Evolutionary conservation across 768 basidiomycete genomes (phyloP).

Genomic region (Tylopilus sp.): DNA sequence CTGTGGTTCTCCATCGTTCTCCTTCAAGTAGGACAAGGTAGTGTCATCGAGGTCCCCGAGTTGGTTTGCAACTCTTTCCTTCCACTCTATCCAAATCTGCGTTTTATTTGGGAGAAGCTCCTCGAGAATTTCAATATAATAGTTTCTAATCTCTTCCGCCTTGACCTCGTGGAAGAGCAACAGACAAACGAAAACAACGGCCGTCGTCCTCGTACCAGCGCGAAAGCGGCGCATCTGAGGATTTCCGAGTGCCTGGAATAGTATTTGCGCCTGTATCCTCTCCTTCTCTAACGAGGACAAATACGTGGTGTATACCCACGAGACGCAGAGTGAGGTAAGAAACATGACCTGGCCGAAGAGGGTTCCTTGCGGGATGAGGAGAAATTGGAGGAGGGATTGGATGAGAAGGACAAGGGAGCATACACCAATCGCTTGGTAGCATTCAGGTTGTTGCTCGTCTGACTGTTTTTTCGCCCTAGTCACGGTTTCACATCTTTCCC

Average conservation of each 20-base stretch:
- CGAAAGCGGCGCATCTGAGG: slow-evolving; percentile 7
- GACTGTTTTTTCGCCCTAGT: too few species aligned
- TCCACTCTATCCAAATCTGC: slow-evolving; percentile 21
- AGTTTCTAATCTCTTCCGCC: background rate
- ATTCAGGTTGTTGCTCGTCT: too few species aligned
- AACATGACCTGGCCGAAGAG: slow-evolving; percentile 37
- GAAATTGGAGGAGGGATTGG: slow-evolving; percentile 32
- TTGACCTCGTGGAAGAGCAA: slow-evolving; percentile 14
- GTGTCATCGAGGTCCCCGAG: background rate
- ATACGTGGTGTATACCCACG: slow-evolving; percentile 32
- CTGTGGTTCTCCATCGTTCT: background rate
- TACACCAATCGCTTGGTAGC: slow-evolving; percentile 12
- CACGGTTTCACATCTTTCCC: too few species aligned
- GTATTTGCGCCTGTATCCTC: slow-evolving; percentile 16
- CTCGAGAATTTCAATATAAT: slow-evolving; percentile 8
- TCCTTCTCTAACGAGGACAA: slow-evolving; percentile 24
- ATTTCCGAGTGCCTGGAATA: slow-evolving; percentile 10
- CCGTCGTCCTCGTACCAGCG: slow-evolving; percentile 17
- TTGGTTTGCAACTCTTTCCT: slow-evolving; percentile 14
- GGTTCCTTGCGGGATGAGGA: slow-evolving; percentile 30
- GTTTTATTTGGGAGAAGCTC: slow-evolving; percentile 23
- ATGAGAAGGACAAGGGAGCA: slow-evolving; percentile 26
- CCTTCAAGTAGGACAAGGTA: background rate
- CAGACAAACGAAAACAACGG: slow-evolving; percentile 23
- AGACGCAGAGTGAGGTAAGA: slow-evolving; percentile 25